Evolutionary conservation across 1,284 basidiomycete species (phyloP).

Genomic region (Boletus sp.): DNA sequence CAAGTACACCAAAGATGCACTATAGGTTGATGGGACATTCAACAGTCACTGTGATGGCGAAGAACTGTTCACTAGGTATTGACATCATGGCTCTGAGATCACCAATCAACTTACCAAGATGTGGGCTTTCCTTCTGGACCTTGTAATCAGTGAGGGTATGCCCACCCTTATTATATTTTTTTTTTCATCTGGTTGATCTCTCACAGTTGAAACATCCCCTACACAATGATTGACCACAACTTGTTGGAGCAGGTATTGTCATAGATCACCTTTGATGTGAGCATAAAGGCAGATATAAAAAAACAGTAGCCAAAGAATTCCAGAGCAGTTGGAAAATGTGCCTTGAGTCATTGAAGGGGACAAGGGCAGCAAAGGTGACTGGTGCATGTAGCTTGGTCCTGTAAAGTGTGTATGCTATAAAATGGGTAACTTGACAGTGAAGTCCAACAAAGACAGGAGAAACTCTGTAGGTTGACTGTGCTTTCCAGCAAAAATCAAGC

Average conservation of each 20-base stretch:
- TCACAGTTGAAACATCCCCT: slow-evolving; percentile 86
- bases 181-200: slow-evolving; percentile 98
- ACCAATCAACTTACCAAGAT: no score
- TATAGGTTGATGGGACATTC: no score
- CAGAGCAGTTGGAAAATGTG: slow-evolving; percentile 88
- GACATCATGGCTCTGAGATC: no score
- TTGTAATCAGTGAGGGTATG: no score
- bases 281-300: slow-evolving; percentile 95
- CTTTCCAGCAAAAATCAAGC: no score
- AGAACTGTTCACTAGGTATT: no score
- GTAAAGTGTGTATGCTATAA: slow-evolving; percentile 84
- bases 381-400: slow-evolving; percentile 82
- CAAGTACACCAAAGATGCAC: no score
- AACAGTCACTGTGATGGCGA: no score
- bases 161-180: slow-evolving; percentile 66
- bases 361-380: slow-evolving; percentile 85
- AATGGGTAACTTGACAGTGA: neutral
- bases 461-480: no score
- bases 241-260: slow-evolving; percentile 98
- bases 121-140: no score
- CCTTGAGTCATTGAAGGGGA: slow-evolving; percentile 87
- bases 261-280: slow-evolving; percentile 88
- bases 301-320: slow-evolving; percentile 91
- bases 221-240: slow-evolving; percentile 93
- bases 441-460: slow-evolving; percentile 42